Conservation (phyloP, 495 filamentous ascomycete genomes). For the Tetracladium setigerum region DNA sequence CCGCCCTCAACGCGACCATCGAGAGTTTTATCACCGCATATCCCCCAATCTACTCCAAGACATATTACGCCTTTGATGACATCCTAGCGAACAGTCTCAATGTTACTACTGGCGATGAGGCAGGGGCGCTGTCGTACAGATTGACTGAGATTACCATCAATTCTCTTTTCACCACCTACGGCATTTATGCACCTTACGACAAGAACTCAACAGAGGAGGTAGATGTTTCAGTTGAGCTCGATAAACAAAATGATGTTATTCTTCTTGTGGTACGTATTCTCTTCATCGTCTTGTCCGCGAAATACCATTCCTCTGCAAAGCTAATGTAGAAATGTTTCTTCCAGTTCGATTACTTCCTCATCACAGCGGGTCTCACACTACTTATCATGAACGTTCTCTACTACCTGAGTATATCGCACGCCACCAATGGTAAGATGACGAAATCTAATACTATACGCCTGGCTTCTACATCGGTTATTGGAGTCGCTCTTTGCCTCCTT, state of each 20-base stretch:
- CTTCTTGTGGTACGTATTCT: background rate
- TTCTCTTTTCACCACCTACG: conserved; percentile 10
- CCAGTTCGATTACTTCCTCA: conserved; percentile 35
- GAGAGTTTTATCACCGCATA: conserved; percentile 4
- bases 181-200: conserved; percentile 24
- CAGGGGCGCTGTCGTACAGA: background rate
- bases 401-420: conserved; percentile 23
- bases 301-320: background rate
- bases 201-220: conserved; percentile 16
- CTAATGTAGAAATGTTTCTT: conserved; percentile 4
- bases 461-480: background rate
- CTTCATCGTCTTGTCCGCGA: background rate
- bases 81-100: conserved; percentile 2
- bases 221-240: background rate
- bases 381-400: conserved; percentile 32
- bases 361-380: conserved; percentile 35
- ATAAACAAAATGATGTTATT: background rate
- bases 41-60: background rate
- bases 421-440: conserved; percentile 25
- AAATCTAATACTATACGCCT: background rate
- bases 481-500: conserved; percentile 11
- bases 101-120: conserved; percentile 18
- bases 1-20: conserved; percentile 21
- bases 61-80: conserved; percentile 2
- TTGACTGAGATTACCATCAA: conserved; percentile 9